Base-by-base conservation (phyloP, 1,284 basidiomycete species). In the Ceratobasidium sp. region DNA sequence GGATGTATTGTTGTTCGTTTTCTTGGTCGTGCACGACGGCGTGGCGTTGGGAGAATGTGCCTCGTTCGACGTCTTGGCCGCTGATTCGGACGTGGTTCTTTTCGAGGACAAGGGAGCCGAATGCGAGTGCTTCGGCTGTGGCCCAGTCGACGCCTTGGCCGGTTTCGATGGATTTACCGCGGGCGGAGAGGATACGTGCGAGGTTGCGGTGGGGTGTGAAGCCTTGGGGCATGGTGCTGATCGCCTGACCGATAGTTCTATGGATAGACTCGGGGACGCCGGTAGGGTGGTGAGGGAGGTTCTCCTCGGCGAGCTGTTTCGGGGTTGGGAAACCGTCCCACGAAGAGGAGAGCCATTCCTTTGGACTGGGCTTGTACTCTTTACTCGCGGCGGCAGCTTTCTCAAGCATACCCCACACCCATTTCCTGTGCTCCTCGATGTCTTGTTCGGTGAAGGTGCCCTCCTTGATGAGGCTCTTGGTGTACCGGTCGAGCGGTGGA, bases 241-340 rank as follows among this genome's bases (percentile, higher is more conserved):
- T 92, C 64, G 89, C 88, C 80, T 92, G 90, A 74, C 98, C 98
- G 77, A 99, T 87, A 76, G 90, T 88, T 83, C 91, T 89, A 76
- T 99, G 90, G n/a, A 85, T 89, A 21, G 90, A 89, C 77, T 88
- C 88, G 30, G 92, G 87, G 32, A 91, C 84, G 75, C 98, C 97
- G 2, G 98, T 99, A 54, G 90, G 84, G 74, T 93, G 92, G 28
- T 94, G 93, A 58, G 96, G 95, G 41, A 99, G 88, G 30, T 95
- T 91, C 79, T 93, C 87, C 82, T 98, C 96, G 57, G 95, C 94
- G 57, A 99, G 88, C 83, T 98, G 91, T 82, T 95, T 95, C 70
- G 98, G 98, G 8, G 94, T 95, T 2, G 98, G 98, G 91, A 99
- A 99, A 28, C 97, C 97, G 75, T 94, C 95, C 98, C 98, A 99